phyloP scores from a whole-genome alignment of 2,329 filamentous ascomycete species.

The Fusarium graminum region DNA sequence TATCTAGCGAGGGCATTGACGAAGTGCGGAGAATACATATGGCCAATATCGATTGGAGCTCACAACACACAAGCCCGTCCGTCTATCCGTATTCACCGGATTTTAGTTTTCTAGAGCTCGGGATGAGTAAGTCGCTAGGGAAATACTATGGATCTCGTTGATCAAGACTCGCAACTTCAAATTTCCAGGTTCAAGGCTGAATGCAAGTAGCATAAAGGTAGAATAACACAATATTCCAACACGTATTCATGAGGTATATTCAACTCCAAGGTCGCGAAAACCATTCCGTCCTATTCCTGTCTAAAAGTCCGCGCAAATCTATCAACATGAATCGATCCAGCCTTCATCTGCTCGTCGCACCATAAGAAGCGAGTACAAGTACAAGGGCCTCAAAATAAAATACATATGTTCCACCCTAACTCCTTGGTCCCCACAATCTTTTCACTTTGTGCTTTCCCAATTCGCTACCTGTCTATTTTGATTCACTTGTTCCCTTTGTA shows the following conservation, averaged over 20 bases:
- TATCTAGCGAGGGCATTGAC: too few species aligned
- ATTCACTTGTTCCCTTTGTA: slow-evolving; percentile 17
- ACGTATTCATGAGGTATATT: slow-evolving; percentile 19
- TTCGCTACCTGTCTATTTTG: slow-evolving; percentile 40
- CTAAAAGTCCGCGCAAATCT: slow-evolving; percentile 39
- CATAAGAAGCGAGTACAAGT: slow-evolving; percentile 15
- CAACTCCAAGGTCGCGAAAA: slow-evolving; percentile 4
- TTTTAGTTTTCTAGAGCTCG: not conserved
- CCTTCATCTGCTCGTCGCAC: slow-evolving; percentile 11
- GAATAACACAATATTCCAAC: not conserved
- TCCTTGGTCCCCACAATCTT: slow-evolving; percentile 29
- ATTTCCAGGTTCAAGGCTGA: not conserved
- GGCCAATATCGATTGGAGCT: not conserved
- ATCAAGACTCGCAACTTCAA: not conserved
- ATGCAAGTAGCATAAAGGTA: not conserved
- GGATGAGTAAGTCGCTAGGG: not conserved
- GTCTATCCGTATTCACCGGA: not conserved
- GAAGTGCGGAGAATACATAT: too few species aligned
- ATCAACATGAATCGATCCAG: slow-evolving; percentile 22
- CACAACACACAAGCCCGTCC: not conserved
- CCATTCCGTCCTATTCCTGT: slow-evolving; percentile 23
- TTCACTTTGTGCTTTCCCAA: slow-evolving; percentile 22
- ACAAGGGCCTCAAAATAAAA: slow-evolving; percentile 24
- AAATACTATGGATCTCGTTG: not conserved
- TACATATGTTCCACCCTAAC: slow-evolving; percentile 30